These are phyloP conservation scores for Rosellinia necatrix DNA, from an alignment of 2,329 filamentous ascomycete species.

Conservation along the genomic window DNA sequence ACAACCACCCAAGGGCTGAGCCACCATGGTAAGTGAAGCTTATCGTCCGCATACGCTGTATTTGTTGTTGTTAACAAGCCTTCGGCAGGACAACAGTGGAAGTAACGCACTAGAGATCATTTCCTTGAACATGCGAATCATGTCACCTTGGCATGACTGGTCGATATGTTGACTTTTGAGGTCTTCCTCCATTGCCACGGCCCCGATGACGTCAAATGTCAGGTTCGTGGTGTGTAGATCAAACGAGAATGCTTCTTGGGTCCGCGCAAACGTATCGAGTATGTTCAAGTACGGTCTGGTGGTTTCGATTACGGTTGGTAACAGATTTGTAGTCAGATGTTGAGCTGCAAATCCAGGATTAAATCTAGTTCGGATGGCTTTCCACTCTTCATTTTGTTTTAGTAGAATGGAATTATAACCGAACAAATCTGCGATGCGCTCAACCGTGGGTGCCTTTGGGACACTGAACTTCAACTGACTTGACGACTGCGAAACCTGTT, in stretches of 20 bases:
- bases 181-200: background rate
- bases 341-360: background rate
- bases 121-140: background rate
- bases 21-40: slow-evolving; percentile 2
- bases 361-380: background rate
- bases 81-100: background rate
- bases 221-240: background rate
- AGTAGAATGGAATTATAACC: background rate
- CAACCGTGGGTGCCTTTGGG: background rate
- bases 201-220: slow-evolving; percentile 1
- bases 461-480: background rate
- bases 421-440: background rate
- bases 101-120: background rate
- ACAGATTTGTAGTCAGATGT: background rate
- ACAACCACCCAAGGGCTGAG: background rate
- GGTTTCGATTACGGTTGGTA: background rate
- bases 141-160: background rate
- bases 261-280: background rate
- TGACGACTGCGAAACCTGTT: background rate
- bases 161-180: background rate
- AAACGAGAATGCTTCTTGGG: background rate
- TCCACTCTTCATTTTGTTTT: background rate
- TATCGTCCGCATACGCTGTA: background rate
- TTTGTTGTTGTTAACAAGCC: background rate
- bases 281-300: background rate